These are phyloP conservation scores for Pseudopyricularia cyperi DNA, from an alignment of 2,329 filamentous ascomycete species.

Conservation along the genomic window DNA sequence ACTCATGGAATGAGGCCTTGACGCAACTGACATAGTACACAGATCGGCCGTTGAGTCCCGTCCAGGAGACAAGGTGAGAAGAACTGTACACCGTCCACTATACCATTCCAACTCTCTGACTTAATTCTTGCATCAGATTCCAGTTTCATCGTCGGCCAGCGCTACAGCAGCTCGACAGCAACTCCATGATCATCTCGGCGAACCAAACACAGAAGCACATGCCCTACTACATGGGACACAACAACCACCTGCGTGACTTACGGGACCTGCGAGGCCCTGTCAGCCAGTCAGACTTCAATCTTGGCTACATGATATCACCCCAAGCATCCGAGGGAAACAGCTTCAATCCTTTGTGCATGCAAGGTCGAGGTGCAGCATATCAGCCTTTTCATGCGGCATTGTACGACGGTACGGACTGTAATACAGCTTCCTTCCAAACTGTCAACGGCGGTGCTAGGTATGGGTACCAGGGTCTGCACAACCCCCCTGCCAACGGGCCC, in stretches of 20 bases:
- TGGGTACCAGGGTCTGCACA: not conserved
- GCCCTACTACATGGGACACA: not conserved
- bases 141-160: conserved; percentile 4
- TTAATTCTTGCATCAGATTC: conserved; percentile 2
- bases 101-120: not conserved
- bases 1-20: not conserved
- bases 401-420: not conserved
- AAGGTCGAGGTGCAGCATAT: not conserved
- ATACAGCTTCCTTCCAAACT: not conserved
- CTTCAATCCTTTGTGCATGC: not conserved
- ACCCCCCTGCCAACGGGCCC: not conserved
- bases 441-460: not conserved
- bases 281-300: not conserved
- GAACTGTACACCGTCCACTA: not conserved
- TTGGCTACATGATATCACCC: not conserved
- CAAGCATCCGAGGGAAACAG: not conserved
- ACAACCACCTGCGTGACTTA: not conserved
- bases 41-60: conserved; percentile 2
- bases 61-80: conserved; percentile 7
- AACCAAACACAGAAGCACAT: not conserved
- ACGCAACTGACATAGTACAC: not conserved
- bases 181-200: conserved; percentile 4
- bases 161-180: conserved; percentile 9
- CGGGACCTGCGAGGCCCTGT: not conserved
- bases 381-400: not conserved